Evolutionary conservation across 306 rosid species (phyloP).

Genomic region (Malus orientalis): DNA sequence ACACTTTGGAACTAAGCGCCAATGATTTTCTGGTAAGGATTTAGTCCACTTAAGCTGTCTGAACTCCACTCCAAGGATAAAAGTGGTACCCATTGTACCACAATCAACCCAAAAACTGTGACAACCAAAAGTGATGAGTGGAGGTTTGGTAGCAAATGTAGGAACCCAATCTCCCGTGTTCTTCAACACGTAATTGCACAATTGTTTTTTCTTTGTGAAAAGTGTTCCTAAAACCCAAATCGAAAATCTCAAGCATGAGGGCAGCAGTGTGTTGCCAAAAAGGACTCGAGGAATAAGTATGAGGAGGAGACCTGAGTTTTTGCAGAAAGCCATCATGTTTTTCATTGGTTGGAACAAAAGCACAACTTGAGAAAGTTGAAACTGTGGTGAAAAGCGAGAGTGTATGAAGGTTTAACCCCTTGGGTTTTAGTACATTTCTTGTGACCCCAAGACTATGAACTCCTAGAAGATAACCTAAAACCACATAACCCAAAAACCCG

Average conservation of each 20-base stretch:
- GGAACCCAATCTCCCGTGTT: conserved; percentile 28
- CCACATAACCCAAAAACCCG: conserved; percentile 28
- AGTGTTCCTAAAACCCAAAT: conserved; percentile 35
- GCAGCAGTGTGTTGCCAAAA: conserved; percentile 55
- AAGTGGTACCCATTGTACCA: conserved; percentile 25
- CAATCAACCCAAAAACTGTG: conserved; percentile 38
- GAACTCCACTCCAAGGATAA: conserved; percentile 43
- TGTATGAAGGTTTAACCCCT: conserved; percentile 24
- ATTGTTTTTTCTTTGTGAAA: conserved; percentile 17
- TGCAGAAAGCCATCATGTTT: conserved; percentile 51
- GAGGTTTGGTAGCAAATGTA: conserved; percentile 30
- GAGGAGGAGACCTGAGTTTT: conserved; percentile 41
- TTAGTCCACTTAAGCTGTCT: conserved; percentile 27
- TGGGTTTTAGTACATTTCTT: conserved; percentile 15
- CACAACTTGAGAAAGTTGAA: conserved; percentile 62
- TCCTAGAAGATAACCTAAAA: conserved; percentile 29
- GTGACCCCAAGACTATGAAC: conserved; percentile 24
- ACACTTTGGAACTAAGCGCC: conserved; percentile 38
- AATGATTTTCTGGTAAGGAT: conserved; percentile 29
- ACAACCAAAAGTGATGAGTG: conserved; percentile 26
- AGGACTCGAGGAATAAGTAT: conserved; percentile 42
- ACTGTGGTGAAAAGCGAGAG: conserved; percentile 43
- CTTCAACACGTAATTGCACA: conserved; percentile 17
- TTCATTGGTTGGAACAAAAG: conserved; percentile 67
- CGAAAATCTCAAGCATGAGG: conserved; percentile 30